Conservation (phyloP, 257 asterid genomes). For the Prunella vulgaris region DNA sequence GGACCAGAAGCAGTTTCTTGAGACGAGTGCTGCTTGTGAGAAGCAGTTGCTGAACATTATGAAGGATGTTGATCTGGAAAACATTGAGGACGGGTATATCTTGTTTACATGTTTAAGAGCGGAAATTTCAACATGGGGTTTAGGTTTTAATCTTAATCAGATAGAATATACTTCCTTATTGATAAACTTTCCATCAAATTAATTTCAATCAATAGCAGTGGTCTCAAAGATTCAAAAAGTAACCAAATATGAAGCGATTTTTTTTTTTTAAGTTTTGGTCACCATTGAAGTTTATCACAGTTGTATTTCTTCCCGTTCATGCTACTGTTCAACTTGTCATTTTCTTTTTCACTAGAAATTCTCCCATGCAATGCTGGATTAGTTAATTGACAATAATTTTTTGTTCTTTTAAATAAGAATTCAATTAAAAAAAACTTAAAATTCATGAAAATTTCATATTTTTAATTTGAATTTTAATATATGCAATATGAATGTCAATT, state of each 20-base stretch:
- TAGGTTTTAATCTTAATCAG: neutral
- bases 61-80: conserved; percentile 61
- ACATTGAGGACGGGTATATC: conserved; percentile 71
- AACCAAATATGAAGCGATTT: neutral
- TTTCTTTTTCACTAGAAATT: neutral
- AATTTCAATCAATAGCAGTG: neutral
- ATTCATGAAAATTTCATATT: too few relatives aligned
- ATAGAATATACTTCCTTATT: neutral
- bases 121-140: neutral
- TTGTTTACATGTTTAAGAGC: neutral
- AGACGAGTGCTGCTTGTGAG: conserved; percentile 81
- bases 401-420: too few relatives aligned
- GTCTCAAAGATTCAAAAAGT: neutral
- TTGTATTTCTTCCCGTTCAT: too few relatives aligned
- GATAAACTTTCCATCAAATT: neutral
- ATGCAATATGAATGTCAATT: too few relatives aligned
- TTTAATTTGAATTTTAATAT: too few relatives aligned
- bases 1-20: conserved; percentile 71
- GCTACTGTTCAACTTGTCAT: neutral
- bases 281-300: too few relatives aligned
- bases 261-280: too few relatives aligned
- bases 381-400: too few relatives aligned
- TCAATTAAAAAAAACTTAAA: too few relatives aligned
- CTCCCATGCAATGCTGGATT: too few relatives aligned
- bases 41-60: conserved; percentile 68